Evolutionary conservation across 345 rosid genomes (phyloP).

Genomic region (Physaria fendleri): DNA sequence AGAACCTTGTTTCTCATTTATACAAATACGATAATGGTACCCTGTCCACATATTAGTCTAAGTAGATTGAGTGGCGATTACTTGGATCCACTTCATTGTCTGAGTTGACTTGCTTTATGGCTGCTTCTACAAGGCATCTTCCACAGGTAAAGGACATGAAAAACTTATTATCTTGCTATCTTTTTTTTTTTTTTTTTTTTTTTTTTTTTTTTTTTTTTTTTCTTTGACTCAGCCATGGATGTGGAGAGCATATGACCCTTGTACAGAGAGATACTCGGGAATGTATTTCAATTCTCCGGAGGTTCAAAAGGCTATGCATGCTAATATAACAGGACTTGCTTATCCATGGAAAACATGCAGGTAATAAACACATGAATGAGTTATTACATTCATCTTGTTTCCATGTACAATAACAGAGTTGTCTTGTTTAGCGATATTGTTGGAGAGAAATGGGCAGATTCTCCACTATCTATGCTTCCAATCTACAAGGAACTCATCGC

Average conservation of each 20-base stretch:
- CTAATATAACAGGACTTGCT: constrained; percentile 62
- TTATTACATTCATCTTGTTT: neutral
- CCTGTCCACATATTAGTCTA: neutral
- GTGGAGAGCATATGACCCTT: constrained; percentile 96
- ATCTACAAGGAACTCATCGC: constrained; percentile 80
- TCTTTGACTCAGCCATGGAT: constrained; percentile 71
- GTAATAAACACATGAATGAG: constrained; percentile 19
- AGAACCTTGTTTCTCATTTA: neutral
- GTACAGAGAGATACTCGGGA: constrained; percentile 75
- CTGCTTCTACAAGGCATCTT: neutral
- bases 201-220: neutral
- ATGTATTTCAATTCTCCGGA: constrained; percentile 76
- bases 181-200: neutral
- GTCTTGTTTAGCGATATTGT: constrained; percentile 47
- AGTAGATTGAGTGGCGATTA: neutral
- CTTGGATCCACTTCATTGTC: neutral
- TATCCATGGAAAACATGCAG: constrained; percentile 91
- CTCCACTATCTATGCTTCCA: constrained; percentile 93
- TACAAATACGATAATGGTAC: neutral
- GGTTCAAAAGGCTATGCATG: constrained; percentile 94
- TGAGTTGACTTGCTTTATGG: neutral
- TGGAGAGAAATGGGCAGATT: constrained; percentile 68
- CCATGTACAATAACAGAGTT: neutral
- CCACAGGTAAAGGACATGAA: neutral
- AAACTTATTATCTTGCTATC: neutral